A percentile compares a stretch with the other conserved stretches of the same genome.
These are phyloP conservation scores for Aspergillus oerlinghausenensis DNA, from an alignment of 2,329 filamentous ascomycete species.

Conservation along the genomic window DNA sequence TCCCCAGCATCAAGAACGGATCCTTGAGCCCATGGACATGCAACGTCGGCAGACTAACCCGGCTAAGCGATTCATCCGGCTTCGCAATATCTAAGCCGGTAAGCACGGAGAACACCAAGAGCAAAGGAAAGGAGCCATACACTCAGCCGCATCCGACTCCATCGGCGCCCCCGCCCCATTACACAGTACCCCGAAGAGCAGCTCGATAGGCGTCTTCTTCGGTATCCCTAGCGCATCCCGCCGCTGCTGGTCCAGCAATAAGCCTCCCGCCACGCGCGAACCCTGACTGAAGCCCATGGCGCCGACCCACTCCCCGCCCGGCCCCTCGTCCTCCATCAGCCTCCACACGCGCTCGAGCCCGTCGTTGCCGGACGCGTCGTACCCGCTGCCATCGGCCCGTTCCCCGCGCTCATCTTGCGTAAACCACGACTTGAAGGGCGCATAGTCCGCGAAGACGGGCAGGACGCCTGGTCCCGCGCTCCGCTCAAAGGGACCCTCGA, in stretches of 20 bases:
- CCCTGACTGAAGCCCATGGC: constrained; percentile 22
- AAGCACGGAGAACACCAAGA: neutral
- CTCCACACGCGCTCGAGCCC: constrained; percentile 16
- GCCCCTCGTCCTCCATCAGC: constrained; percentile 12
- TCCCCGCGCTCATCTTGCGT: constrained; percentile 8
- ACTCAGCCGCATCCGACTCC: constrained; percentile 14
- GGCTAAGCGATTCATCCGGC: neutral
- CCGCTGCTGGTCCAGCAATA: constrained; percentile 19
- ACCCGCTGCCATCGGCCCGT: constrained; percentile 15
- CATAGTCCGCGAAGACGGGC: constrained; percentile 15
- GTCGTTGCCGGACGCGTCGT: constrained; percentile 11
- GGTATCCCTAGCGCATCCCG: constrained; percentile 1
- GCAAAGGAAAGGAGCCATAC: constrained; percentile 5
- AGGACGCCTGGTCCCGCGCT: constrained; percentile 17
- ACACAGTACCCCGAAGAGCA: constrained; percentile 18
- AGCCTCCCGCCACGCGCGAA: constrained; percentile 12
- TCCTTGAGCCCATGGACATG: constrained; percentile 20
- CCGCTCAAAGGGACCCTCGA: constrained; percentile 16
- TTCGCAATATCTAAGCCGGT: neutral
- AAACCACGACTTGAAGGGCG: constrained; percentile 19
- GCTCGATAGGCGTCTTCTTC: neutral
- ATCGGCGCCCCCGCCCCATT: constrained; percentile 18
- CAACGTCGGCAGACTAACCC: constrained; percentile 14
- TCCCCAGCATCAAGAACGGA: constrained; percentile 12
- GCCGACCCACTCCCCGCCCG: constrained; percentile 14